phyloP scores from a whole-genome alignment of 1,139 yeast genomes.

The Yamadazyma dendronema region DNA sequence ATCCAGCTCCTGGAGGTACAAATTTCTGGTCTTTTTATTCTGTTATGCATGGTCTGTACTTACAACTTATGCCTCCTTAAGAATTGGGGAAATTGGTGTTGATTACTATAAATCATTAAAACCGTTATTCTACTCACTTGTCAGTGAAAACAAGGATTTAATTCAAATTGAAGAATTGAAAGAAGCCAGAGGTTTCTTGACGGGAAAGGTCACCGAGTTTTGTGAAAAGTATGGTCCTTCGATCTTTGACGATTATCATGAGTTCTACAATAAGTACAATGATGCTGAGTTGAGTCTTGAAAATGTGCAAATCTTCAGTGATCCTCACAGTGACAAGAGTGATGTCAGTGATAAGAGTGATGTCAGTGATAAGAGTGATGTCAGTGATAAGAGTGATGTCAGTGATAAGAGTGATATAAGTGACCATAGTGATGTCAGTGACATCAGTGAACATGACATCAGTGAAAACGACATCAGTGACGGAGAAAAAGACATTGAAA shows the following conservation, averaged over 20 bases:
- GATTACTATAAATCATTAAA: slow-evolving; percentile 40
- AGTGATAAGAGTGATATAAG: slow-evolving; percentile 6
- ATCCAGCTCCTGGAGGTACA: slow-evolving; percentile 10
- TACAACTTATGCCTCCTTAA: slow-evolving; percentile 42
- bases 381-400: slow-evolving; percentile 3
- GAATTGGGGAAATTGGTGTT: slow-evolving; percentile 43
- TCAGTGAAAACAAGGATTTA: slow-evolving; percentile 40
- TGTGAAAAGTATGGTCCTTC: slow-evolving; percentile 76
- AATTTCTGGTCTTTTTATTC: slow-evolving; percentile 22
- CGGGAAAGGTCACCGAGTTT: slow-evolving; percentile 59
- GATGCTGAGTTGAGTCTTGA: slow-evolving; percentile 10
- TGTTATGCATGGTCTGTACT: slow-evolving; percentile 42
- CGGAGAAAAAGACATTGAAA: neutral
- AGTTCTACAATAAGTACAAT: slow-evolving; percentile 31
- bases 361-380: slow-evolving; percentile 7
- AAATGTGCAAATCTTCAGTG: slow-evolving; percentile 34
- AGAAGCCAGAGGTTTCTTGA: slow-evolving; percentile 50
- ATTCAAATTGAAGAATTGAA: slow-evolving; percentile 52
- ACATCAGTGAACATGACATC: no score
- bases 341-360: slow-evolving; percentile 14
- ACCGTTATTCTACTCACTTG: slow-evolving; percentile 37
- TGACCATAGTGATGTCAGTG: slow-evolving; percentile 14
- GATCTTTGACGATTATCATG: slow-evolving; percentile 63
- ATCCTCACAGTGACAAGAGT: slow-evolving; percentile 15
- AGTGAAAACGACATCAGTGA: no score